Evolutionary conservation across 2,329 filamentous ascomycete species (phyloP), one percentile per base, ranked within the genome.

Genomic region (Onygenales sp.): DNA sequence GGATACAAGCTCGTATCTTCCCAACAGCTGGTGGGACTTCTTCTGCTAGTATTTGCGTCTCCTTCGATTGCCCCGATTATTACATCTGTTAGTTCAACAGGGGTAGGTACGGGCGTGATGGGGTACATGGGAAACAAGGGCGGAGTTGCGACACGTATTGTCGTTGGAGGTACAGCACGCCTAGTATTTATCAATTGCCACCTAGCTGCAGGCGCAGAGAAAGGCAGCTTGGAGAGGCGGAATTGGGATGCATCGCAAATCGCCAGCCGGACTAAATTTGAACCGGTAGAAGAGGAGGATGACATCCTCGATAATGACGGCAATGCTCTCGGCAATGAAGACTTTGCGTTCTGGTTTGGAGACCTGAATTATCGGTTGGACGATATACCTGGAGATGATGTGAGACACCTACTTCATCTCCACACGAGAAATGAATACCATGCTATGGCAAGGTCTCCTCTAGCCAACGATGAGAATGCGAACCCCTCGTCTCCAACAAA

Each of bases 41-140:
- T 95, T 42, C 75, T 96, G 2, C 76, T 97, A 32, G 79, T 96
- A 31, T 97, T 93, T 65, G 91, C 89, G 2, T 88, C 91, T 0
- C 84, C 90, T 0, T 79, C 83, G 7, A 76, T 97, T 42, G 81
- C 82, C 1, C 77, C 84, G 0, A 86, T 85, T 2, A 81, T 97
- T 61, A 87, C 83, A 57, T 87, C 88, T 48, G 82, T 95, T 60
- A 94, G 88, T 68, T 90, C 86, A 1, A 84, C 84, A 4, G 86
- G 82, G 54, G 85, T 97, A 6, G 92, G 91, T 0, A 98, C 93
- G 0, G 93, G 93, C 0, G 70, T 97, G 43, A 81, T 94, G 70
- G 92, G 92, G 0, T 95, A 95, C 64, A 85, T 96, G 74, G 93
- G 93, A 8, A 98, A 98, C 69, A 98, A 98, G 67, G 93, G 93